phyloP scores from a whole-genome alignment of 2,329 filamentous ascomycete species.

The Sporothrix pallida region DNA sequence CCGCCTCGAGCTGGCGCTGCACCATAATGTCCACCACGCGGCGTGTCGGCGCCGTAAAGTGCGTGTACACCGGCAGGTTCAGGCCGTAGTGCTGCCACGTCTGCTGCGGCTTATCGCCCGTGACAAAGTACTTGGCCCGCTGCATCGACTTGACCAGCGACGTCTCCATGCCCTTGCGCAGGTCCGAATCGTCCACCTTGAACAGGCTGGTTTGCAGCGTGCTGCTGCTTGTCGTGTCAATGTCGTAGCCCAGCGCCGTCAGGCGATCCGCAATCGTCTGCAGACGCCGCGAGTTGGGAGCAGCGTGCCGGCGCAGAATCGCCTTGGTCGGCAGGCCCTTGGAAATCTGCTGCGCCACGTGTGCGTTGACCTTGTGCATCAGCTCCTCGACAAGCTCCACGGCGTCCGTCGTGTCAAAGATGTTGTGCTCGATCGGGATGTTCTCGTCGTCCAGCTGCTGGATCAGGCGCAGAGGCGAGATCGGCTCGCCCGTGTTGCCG shows the following conservation, averaged over 20 bases:
- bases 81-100: constrained; percentile 88
- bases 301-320: constrained; percentile 81
- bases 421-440: constrained; percentile 92
- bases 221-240: constrained; percentile 88
- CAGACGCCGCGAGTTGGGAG: constrained; percentile 86
- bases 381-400: constrained; percentile 96
- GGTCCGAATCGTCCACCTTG: constrained; percentile 83
- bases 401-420: constrained; percentile 87
- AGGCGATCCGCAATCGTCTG: constrained; percentile 92
- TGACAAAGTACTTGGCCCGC: constrained; percentile 90
- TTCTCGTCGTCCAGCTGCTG: constrained; percentile 98
- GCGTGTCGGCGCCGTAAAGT: constrained; percentile 94
- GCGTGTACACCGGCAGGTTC: constrained; percentile 92
- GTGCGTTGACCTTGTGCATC: constrained; percentile 88
- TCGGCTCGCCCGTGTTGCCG: constrained; percentile 76
- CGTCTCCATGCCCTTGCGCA: constrained; percentile 98
- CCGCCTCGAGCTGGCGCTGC: constrained; percentile 89
- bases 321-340: constrained; percentile 87
- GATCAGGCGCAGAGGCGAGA: constrained; percentile 84
- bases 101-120: constrained; percentile 73
- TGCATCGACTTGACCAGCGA: constrained; percentile 94
- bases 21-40: constrained; percentile 95
- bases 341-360: constrained; percentile 83
- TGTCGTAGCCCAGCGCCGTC: constrained; percentile 85
- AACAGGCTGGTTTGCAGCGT: constrained; percentile 93